phyloP scores from a whole-genome alignment of 192 early-diverging fungal species.

The Backusella liffmaniae region DNA sequence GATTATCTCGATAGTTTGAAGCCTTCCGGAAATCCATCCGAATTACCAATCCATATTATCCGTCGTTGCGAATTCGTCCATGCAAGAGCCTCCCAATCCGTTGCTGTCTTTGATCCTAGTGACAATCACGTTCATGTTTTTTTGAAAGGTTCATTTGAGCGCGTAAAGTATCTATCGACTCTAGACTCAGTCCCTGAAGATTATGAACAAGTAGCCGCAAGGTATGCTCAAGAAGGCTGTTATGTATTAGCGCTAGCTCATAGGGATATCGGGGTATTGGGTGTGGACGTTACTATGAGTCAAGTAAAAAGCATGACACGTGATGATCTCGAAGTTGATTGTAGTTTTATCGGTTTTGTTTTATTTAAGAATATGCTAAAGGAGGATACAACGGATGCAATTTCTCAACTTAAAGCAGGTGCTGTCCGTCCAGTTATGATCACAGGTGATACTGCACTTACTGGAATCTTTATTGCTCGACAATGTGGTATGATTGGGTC shows the following conservation, averaged over 20 bases:
- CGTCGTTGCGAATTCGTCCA: constrained; percentile 80
- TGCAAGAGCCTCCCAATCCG: constrained; percentile 73
- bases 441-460: constrained; percentile 78
- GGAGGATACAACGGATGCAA: constrained; percentile 63
- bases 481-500: constrained; percentile 62
- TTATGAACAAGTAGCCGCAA: constrained; percentile 54
- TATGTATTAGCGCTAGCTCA: constrained; percentile 76
- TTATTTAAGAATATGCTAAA: constrained; percentile 80
- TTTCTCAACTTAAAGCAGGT: constrained; percentile 66
- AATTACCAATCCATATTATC: constrained; percentile 49
- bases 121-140: constrained; percentile 59
- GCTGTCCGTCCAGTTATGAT: constrained; percentile 78
- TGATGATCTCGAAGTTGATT: constrained; percentile 58
- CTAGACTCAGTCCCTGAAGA: constrained; percentile 48
- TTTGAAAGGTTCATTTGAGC: constrained; percentile 82
- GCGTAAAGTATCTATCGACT: constrained; percentile 50
- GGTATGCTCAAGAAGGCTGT: constrained; percentile 68
- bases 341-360: constrained; percentile 57
- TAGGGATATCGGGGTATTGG: constrained; percentile 53
- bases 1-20: constrained; percentile 51
- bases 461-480: constrained; percentile 71
- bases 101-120: constrained; percentile 56
- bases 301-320: constrained; percentile 45
- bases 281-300: constrained; percentile 36
- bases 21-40: constrained; percentile 29